Base-by-base conservation (phyloP, 108 stramenopile species). In the Cyclotella choctawhatcheeana region DNA sequence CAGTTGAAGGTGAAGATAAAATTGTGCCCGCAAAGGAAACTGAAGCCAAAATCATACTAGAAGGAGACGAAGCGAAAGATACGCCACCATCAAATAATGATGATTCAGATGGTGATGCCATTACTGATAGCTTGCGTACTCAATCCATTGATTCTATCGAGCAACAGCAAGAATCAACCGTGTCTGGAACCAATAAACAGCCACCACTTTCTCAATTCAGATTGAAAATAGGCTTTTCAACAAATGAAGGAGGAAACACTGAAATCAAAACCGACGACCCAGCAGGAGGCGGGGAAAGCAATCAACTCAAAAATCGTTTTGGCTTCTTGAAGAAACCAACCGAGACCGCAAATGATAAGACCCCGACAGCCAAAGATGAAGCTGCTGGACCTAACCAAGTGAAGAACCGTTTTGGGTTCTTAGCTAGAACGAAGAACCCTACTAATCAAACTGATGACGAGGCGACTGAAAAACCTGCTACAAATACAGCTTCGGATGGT, bases 401-500 rank as follows among this genome's bases (percentile, higher is more conserved):
- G n/a, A 58, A 32, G 24, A 33, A 30, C 20, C 31, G 21, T 58
- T 58, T 58, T 3, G 29, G 56, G 34, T 61, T 59, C 35, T 33
- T 50, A 3, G 45, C 26, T 21, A 33, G 43, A 47, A 12, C 33
- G 56, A 51, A 27, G 35, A 0, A 20, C 52, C 56, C 56, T n/a
- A n/a, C n/a, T n/a, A 58, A 22, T 55, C 29, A 14, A 60, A 43
- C 12, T 22, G 12, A 27, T 14, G 55, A 56, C 20, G 6, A 3
- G 14, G 37, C 26, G 22, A 12, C 45, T 16, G 66, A 71, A 43
- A 48, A 37, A 40, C 71, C 8, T 44, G 16, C 62, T 30, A 32
- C 66, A 17, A 7, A 62, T 64, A 45, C 40, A 14, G 25, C 59
- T 16, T 10, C 44, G 21, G 70, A 63, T 17, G 47, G 51, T 21